These are phyloP conservation scores for Angophora floribunda DNA, from an alignment of 345 rosid species.

Conservation along the genomic window DNA sequence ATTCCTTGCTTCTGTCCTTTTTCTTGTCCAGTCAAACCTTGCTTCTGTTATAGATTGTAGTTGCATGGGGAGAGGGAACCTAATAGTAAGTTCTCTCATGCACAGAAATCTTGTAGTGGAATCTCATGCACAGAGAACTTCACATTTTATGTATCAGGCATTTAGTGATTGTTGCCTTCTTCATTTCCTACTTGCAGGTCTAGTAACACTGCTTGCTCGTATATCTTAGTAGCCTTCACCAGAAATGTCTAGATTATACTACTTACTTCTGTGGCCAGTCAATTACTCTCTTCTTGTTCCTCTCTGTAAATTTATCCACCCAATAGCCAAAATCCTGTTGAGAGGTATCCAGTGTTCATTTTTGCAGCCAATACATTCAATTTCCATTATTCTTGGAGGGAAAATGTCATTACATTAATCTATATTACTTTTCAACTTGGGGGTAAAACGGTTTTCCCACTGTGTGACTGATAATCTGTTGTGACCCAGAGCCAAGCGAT, in stretches of 20 bases:
- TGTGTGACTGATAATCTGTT: too few relatives aligned
- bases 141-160: not conserved
- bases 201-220: constrained; percentile 88
- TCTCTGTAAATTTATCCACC: not conserved
- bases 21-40: not conserved
- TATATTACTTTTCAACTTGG: not conserved
- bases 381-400: not conserved
- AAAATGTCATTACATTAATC: not conserved
- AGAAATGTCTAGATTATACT: constrained; percentile 13
- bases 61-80: not conserved
- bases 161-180: not conserved
- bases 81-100: not conserved
- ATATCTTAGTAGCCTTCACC: constrained; percentile 96
- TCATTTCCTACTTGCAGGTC: constrained; percentile 43
- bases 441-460: too few relatives aligned
- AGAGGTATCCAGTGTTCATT: not conserved
- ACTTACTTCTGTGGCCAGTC: rapidly evolving
- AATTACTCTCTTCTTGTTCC: not conserved
- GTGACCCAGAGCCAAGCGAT: too few relatives aligned
- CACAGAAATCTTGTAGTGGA: rapidly evolving
- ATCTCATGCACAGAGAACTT: not conserved
- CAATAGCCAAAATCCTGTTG: rapidly evolving
- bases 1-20: not conserved
- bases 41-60: not conserved
- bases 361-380: not conserved